A percentile compares a stretch with the other conserved stretches of the same genome.
Conservation (phyloP, 768 basidiomycete genomes). For the Cubamyces sp. region DNA sequence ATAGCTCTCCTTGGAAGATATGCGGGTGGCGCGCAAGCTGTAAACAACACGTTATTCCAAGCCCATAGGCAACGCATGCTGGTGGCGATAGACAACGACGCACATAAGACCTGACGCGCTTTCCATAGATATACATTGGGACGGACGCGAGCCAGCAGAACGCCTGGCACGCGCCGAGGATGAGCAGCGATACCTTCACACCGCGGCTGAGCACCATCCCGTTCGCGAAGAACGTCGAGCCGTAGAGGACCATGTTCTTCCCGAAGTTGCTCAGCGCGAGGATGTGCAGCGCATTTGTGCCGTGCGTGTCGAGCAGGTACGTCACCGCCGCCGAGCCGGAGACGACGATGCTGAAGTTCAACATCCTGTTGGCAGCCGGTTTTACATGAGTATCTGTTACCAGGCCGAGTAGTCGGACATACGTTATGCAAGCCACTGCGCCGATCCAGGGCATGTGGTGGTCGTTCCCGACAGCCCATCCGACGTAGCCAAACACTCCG, state of each 20-base stretch:
- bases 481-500: slow-evolving; percentile 49
- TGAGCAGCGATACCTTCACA: slow-evolving; percentile 44
- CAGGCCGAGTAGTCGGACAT: neutral
- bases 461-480: slow-evolving; percentile 49
- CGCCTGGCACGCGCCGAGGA: slow-evolving; percentile 45
- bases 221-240: slow-evolving; percentile 49
- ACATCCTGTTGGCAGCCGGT: slow-evolving; percentile 36
- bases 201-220: slow-evolving; percentile 44
- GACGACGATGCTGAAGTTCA: slow-evolving; percentile 50
- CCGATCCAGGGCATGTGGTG: slow-evolving; percentile 51
- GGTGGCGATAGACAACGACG: slow-evolving; percentile 25
- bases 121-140: slow-evolving; percentile 50
- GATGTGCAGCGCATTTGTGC: slow-evolving; percentile 44
- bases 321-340: slow-evolving; percentile 47
- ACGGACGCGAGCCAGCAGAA: slow-evolving; percentile 46
- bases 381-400: neutral
- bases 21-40: slow-evolving; percentile 15
- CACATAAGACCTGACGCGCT: slow-evolving; percentile 46
- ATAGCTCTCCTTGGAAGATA: slow-evolving; percentile 3
- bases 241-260: slow-evolving; percentile 51
- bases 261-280: slow-evolving; percentile 47
- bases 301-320: slow-evolving; percentile 51
- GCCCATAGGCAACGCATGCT: neutral
- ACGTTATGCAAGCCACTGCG: slow-evolving; percentile 42
- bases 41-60: too few relatives aligned